A percentile compares a stretch with the other conserved stretches of the same genome.
phyloP scores from a whole-genome alignment of 2,329 filamentous ascomycete species.

The Fusarium cicatricum region DNA sequence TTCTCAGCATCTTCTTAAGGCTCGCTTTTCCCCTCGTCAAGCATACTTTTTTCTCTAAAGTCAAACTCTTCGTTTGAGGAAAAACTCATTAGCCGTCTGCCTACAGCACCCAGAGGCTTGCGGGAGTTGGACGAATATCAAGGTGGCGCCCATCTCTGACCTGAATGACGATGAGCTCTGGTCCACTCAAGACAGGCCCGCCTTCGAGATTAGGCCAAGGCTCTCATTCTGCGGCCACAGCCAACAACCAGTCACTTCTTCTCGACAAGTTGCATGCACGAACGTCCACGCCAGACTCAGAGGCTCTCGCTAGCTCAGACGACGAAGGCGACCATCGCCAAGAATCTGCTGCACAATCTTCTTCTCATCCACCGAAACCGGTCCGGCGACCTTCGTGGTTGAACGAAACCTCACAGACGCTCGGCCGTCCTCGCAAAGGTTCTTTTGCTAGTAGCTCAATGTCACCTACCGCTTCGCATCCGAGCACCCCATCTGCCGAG shows the following conservation, averaged over 20 bases:
- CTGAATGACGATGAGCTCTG: constrained; percentile 58
- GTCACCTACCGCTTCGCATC: constrained; percentile 81
- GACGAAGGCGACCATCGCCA: constrained; percentile 81
- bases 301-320: constrained; percentile 92
- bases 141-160: constrained; percentile 15
- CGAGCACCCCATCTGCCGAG: constrained; percentile 79
- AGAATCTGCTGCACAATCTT: constrained; percentile 51
- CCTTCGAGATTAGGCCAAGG: constrained; percentile 61
- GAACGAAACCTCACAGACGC: constrained; percentile 76
- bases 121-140: constrained; percentile 15
- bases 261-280: constrained; percentile 81
- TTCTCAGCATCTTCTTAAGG: background rate
- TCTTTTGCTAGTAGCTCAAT: constrained; percentile 81
- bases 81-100: constrained; percentile 2
- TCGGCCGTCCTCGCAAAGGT: constrained; percentile 73
- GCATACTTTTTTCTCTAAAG: background rate
- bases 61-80: background rate
- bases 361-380: constrained; percentile 64
- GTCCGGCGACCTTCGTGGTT: constrained; percentile 83
- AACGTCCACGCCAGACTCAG: constrained; percentile 91
- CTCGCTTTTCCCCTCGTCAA: background rate
- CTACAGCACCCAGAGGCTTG: background rate
- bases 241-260: constrained; percentile 69
- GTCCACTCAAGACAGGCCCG: constrained; percentile 58
- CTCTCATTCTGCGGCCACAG: constrained; percentile 54